These are phyloP conservation scores for Porpolomopsis calyptriformis DNA, from an alignment of 768 basidiomycete genomes.

Conservation along the genomic window DNA sequence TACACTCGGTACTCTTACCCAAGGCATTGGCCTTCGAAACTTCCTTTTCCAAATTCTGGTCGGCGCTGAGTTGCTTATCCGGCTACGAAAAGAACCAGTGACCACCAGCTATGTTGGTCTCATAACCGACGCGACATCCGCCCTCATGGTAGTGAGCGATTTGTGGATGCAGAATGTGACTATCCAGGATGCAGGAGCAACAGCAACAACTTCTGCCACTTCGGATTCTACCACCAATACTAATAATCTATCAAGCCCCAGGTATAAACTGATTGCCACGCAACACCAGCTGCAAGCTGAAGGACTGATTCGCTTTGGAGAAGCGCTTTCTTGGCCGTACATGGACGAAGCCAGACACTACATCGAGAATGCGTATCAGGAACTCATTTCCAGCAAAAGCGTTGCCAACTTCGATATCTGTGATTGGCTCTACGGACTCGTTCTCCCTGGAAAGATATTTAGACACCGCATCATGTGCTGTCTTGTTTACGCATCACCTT, in stretches of 20 bases:
- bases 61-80: constrained; percentile 5
- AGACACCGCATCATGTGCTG: constrained; percentile 7
- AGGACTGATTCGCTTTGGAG: constrained; percentile 8
- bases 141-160: constrained; percentile 3
- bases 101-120: constrained; percentile 3
- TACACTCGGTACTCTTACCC: background rate
- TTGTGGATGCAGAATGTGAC: constrained; percentile 6
- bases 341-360: constrained; percentile 7
- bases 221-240: background rate
- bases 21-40: constrained; percentile 6
- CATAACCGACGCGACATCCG: constrained; percentile 2
- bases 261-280: constrained; percentile 1
- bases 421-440: constrained; percentile 6
- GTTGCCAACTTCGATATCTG: constrained; percentile 1
- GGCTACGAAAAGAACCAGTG: constrained; percentile 3
- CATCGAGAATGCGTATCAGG: constrained; percentile 4
- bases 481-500: constrained; percentile 4
- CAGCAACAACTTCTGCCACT: background rate
- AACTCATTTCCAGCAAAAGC: background rate
- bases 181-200: background rate
- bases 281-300: constrained; percentile 4
- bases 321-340: constrained; percentile 6
- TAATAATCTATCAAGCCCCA: background rate
- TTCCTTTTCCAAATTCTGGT: constrained; percentile 7
- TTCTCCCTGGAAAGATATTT: constrained; percentile 6